Evolutionary conservation across 164 flowering plant species (phyloP).

Genomic region (Chimonanthus salicifolius): DNA sequence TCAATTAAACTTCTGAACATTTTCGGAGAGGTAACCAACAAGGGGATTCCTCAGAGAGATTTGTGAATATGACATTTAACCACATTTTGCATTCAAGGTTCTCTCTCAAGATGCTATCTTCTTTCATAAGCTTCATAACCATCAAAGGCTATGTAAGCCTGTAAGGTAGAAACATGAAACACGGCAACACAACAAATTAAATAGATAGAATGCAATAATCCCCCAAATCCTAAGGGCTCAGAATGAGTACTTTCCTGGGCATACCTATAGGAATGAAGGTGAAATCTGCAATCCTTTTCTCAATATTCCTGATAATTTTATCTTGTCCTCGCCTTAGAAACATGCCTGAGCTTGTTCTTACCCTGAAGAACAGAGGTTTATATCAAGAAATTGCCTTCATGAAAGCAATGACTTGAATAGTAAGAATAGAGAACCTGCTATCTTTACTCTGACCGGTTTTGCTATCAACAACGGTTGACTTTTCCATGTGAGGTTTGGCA

Average conservation of each 20-base stretch:
- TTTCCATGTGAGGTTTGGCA: slow-evolving; percentile 77
- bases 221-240: neutral
- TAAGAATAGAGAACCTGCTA: slow-evolving; percentile 51
- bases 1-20: neutral
- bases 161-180: too few species aligned
- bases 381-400: neutral
- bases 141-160: neutral
- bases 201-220: neutral
- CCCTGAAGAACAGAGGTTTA: slow-evolving; percentile 37
- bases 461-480: slow-evolving; percentile 87
- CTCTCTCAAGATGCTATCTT: neutral
- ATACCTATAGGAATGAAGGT: slow-evolving; percentile 88
- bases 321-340: slow-evolving; percentile 73
- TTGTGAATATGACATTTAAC: neutral
- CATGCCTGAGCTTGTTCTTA: slow-evolving; percentile 90
- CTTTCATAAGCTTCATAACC: neutral
- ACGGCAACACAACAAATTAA: too few species aligned
- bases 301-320: slow-evolving; percentile 56
- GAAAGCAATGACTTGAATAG: too few species aligned
- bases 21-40: neutral
- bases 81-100: neutral
- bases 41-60: neutral
- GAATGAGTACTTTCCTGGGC: slow-evolving; percentile 10
- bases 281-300: slow-evolving; percentile 87
- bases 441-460: slow-evolving; percentile 81